Evolutionary conservation across 2,329 filamentous ascomycete species (phyloP).

Genomic region (Diaporthe ampelina): DNA sequence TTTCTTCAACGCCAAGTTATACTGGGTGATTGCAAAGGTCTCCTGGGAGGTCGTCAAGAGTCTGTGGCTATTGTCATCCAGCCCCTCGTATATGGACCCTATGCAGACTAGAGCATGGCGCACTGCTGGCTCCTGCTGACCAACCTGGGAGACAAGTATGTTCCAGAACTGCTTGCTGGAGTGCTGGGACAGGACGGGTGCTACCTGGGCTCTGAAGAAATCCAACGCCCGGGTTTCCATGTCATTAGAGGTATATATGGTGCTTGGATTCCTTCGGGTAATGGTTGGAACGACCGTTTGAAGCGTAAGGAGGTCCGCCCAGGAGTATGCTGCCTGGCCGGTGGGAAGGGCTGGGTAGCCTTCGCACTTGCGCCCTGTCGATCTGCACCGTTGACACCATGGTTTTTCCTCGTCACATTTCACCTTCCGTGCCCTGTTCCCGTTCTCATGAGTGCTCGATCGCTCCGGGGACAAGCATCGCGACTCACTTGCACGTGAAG

Average conservation of each 20-base stretch:
- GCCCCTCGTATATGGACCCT: conserved; percentile 60
- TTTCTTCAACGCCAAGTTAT: conserved; percentile 62
- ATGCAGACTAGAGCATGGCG: conserved; percentile 65
- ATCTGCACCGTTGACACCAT: conserved; percentile 43
- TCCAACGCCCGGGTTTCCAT: conserved; percentile 39
- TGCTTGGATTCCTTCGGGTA: background rate
- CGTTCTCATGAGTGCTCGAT: background rate
- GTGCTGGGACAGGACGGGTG: conserved; percentile 58
- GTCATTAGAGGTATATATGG: conserved; percentile 4
- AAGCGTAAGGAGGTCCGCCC: conserved; percentile 31
- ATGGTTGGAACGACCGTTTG: background rate
- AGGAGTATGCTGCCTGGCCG: conserved; percentile 39
- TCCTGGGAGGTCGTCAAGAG: conserved; percentile 45
- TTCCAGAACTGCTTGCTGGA: conserved; percentile 60
- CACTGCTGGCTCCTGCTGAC: conserved; percentile 60
- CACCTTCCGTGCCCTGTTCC: conserved; percentile 43
- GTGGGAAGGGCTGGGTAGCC: conserved; percentile 40
- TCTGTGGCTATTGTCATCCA: conserved; percentile 42
- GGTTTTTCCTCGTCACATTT: conserved; percentile 47
- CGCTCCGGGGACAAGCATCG: background rate
- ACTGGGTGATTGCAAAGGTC: conserved; percentile 59
- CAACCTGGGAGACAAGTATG: conserved; percentile 60
- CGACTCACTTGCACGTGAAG: conserved; percentile 41
- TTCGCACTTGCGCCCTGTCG: conserved; percentile 43
- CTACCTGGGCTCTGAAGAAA: conserved; percentile 57